Evolutionary conservation across 768 basidiomycete species (phyloP), one percentile per base, ranked within the genome.

Genomic region (Pisolithus sp.): DNA sequence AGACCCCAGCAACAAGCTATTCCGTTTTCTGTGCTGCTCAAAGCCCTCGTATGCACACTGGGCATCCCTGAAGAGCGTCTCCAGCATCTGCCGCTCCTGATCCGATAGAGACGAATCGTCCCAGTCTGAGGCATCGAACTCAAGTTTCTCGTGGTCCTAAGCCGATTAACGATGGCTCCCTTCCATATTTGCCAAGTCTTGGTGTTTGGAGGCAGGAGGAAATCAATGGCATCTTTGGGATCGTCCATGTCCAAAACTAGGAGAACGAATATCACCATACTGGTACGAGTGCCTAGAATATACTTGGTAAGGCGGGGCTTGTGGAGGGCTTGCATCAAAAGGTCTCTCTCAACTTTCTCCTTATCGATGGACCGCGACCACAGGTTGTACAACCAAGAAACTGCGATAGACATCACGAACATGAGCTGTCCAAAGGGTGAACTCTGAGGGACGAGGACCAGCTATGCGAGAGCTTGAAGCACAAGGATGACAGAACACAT

Each of bases 331-430:
- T 20, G 4, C 31, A 8, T 36, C 46, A 65, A 46, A 10, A 66
- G 34, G 8, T 59, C n/a, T 46, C 49, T 53, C 57, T 71, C 59
- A 6, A 59, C 43, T 15, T 28, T 46, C 24, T 57, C 59, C 7
- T 53, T 57, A 28, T 72, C 69, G 65, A 72, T 51, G 20, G 63
- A 65, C 1, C 67, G 65, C 20, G 68, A 48, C 21, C 50, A 54
- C n/a, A 54, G 62, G n/a, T 64, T 71, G 53, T 71, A 69, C 5
- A 23, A 18, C 70, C 70, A 71, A 4, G 70, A 70, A 0, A 67
- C 57, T 4, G 49, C 59, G n/a, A 72, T 58, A 6, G 68, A 63
- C 18, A 54, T 46, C 26, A 71, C 49, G 46, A 71, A 71, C 64
- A 71, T 60, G 49, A 69, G 51, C 47, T 71, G 70, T 13, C 71